Percentiles rank a stretch among this genome's conserved stretches.
Conservation (phyloP, 495 filamentous ascomycete genomes). For the Daldinia vernicosa region DNA sequence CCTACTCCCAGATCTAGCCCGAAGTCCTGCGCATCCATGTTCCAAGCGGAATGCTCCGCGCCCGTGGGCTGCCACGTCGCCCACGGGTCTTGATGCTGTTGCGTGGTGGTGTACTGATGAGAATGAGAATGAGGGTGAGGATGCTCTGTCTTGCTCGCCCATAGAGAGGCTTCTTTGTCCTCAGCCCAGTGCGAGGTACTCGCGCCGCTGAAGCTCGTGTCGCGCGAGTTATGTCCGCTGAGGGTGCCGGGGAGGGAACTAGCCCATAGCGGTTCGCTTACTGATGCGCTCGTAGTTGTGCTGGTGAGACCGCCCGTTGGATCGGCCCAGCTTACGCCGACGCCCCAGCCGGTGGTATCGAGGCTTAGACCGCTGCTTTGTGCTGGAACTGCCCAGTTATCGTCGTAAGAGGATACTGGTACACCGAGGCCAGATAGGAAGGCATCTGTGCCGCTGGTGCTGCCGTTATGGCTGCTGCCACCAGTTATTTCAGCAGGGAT, state of each 20-base stretch:
- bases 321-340: constrained; percentile 42
- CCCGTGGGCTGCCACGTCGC: constrained; percentile 20
- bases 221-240: constrained; percentile 6
- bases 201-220: constrained; percentile 29
- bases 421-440: constrained; percentile 45
- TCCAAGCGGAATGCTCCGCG: constrained; percentile 13
- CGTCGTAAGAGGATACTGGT: constrained; percentile 28
- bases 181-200: constrained; percentile 23
- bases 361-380: constrained; percentile 12
- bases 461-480: neutral
- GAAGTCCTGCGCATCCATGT: constrained; percentile 30
- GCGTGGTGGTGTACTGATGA: constrained; percentile 1
- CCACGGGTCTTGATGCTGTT: constrained; percentile 22
- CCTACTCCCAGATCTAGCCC: constrained; percentile 21
- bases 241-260: constrained; percentile 1
- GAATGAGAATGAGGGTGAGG: neutral
- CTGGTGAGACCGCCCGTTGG: constrained; percentile 15
- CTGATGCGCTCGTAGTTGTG: constrained; percentile 14
- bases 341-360: constrained; percentile 16
- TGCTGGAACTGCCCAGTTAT: constrained; percentile 24
- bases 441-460: constrained; percentile 12
- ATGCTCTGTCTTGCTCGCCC: constrained; percentile 9
- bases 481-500: constrained; percentile 1
- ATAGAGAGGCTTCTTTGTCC: constrained; percentile 12
- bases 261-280: constrained; percentile 39